Conservation (phyloP, 352 stramenopile species). For the Phytopythium helicoides region DNA sequence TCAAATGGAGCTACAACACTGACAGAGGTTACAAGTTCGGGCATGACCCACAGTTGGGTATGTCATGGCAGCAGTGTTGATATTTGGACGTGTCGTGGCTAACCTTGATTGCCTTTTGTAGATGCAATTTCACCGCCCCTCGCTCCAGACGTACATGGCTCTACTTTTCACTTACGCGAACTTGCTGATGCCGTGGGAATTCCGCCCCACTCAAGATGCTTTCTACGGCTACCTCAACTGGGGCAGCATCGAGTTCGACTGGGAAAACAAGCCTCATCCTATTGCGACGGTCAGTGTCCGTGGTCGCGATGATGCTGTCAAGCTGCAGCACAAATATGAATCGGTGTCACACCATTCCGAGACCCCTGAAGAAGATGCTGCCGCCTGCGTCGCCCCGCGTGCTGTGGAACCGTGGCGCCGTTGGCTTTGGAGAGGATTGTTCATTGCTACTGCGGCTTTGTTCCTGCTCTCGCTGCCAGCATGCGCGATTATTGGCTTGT, state of each 20-base stretch:
- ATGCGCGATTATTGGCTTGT: conserved; percentile 52
- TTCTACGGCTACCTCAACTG: conserved; percentile 92
- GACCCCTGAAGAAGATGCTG: conserved; percentile 38
- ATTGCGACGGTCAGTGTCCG: conserved; percentile 58
- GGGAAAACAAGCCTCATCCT: conserved; percentile 45
- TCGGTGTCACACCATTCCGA: conserved; percentile 42
- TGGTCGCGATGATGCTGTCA: conserved; percentile 61
- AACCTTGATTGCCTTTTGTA: conserved; percentile 6
- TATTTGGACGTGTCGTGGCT: conserved; percentile 1
- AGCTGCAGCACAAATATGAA: conserved; percentile 59
- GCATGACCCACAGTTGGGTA: conserved; percentile 94
- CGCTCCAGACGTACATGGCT: conserved; percentile 50
- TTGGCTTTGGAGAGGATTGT: conserved; percentile 35
- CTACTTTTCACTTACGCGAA: conserved; percentile 73
- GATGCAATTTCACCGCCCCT: conserved; percentile 74
- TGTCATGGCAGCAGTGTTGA: too few species aligned
- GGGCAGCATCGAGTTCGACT: conserved; percentile 93
- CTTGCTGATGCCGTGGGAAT: conserved; percentile 76
- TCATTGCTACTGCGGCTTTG: conserved; percentile 29
- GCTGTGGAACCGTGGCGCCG: conserved; percentile 28
- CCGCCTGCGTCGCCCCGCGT: conserved; percentile 44
- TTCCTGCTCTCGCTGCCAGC: conserved; percentile 53
- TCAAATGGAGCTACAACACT: conserved; percentile 53
- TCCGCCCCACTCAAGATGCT: conserved; percentile 50
- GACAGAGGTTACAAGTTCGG: conserved; percentile 90